Percentiles rank a stretch among this genome's conserved stretches.
Evolutionary conservation across 148 eudicot genomes (phyloP).

Genomic region (Amaranthus cruentus): DNA sequence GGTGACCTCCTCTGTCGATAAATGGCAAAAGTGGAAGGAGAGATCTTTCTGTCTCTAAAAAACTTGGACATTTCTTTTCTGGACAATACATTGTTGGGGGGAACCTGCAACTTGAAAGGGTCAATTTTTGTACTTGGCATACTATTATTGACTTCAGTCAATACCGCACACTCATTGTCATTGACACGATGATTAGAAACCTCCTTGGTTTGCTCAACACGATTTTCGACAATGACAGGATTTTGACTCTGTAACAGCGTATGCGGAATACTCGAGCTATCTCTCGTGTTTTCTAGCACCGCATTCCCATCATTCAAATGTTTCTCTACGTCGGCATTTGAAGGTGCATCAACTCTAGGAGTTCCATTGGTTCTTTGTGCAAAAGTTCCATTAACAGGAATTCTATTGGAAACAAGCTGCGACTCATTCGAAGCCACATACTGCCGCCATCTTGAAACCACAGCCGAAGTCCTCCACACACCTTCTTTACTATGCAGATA

Average conservation of each 20-base stretch:
- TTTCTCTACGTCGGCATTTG: conserved; percentile 23
- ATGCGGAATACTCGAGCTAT: conserved; percentile 17
- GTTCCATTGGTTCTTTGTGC: conserved; percentile 15
- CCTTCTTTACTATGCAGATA: conserved; percentile 97
- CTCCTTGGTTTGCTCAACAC: conserved; percentile 33
- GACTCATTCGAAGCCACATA: conserved; percentile 44
- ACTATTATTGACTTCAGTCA: conserved; percentile 16
- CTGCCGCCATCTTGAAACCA: conserved; percentile 94
- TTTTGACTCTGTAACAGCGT: conserved; percentile 18
- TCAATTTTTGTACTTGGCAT: conserved; percentile 30
- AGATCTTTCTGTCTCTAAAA: conserved; percentile 47
- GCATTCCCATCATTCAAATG: conserved; percentile 28
- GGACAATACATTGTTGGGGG: conserved; percentile 66
- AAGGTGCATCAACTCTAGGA: conserved; percentile 17
- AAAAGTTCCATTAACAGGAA: conserved; percentile 24
- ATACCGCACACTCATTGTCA: neutral
- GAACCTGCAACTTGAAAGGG: conserved; percentile 71
- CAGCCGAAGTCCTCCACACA: conserved; percentile 74
- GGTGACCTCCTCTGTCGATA: conserved; percentile 38
- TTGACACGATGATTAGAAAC: conserved; percentile 16
- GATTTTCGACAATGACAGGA: conserved; percentile 19
- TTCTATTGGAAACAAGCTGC: conserved; percentile 26
- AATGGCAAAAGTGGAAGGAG: conserved; percentile 43
- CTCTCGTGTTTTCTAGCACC: conserved; percentile 6
- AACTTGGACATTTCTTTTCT: conserved; percentile 71